Conservation (phyloP, 2,329 filamentous ascomycete species). For the Calonectria leucothoes region DNA sequence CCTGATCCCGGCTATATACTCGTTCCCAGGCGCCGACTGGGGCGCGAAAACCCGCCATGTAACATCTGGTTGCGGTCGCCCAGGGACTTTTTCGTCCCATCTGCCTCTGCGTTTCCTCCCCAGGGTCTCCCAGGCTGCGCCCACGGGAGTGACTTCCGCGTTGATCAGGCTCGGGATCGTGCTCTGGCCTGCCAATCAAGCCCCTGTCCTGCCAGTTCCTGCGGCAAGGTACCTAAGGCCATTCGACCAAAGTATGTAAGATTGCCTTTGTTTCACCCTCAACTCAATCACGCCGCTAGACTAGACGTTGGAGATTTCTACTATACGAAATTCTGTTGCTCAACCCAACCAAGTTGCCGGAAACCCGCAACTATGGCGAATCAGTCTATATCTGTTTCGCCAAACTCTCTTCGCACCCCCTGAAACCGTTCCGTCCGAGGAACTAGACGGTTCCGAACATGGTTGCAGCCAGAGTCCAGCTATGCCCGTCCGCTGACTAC, state of each 20-base stretch:
- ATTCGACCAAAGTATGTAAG: slow-evolving; percentile 1
- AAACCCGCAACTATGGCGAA: neutral
- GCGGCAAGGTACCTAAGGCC: neutral
- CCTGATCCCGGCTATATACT: neutral
- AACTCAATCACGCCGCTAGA: slow-evolving; percentile 2
- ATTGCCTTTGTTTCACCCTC: slow-evolving; percentile 5
- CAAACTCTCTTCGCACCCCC: neutral
- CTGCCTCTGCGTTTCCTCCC: neutral
- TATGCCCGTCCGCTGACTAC: neutral
- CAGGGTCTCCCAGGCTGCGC: neutral
- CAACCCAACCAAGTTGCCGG: neutral
- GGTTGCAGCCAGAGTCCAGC: neutral
- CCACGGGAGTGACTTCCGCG: slow-evolving; percentile 4
- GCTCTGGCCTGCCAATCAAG: neutral
- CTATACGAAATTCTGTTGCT: neutral
- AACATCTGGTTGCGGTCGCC: neutral
- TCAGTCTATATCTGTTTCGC: neutral
- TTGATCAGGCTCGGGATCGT: slow-evolving; percentile 1
- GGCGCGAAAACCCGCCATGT: neutral
- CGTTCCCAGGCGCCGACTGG: too few species aligned
- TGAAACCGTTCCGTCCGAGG: neutral
- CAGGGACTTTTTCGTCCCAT: neutral
- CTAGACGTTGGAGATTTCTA: neutral
- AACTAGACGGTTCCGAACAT: neutral
- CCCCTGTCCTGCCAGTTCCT: slow-evolving; percentile 4